Conservation (phyloP, 495 filamentous ascomycete genomes). For the Daldinia caldariorum region DNA sequence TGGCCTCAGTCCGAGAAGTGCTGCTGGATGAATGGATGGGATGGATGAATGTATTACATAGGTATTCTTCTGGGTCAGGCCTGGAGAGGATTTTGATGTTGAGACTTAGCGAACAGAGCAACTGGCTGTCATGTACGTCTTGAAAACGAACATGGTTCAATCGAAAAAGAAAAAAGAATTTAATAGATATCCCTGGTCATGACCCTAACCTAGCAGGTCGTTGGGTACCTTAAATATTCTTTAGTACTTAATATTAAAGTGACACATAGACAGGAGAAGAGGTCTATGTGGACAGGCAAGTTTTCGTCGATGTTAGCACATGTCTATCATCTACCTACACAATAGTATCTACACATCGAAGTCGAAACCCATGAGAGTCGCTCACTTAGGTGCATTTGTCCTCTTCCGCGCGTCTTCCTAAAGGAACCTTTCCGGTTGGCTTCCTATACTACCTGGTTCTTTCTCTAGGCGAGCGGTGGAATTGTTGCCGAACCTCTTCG, state of each 20-base stretch:
- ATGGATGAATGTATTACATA: constrained; percentile 28
- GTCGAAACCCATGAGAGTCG: not conserved
- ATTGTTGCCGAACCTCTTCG: constrained; percentile 13
- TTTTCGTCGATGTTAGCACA: not conserved
- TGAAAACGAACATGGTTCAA: constrained; percentile 18
- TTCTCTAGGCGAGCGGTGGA: constrained; percentile 25
- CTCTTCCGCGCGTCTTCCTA: constrained; percentile 1
- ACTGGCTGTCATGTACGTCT: constrained; percentile 13
- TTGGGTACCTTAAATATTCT: too few species aligned
- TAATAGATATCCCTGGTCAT: not conserved
- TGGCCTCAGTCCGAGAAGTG: constrained; percentile 17
- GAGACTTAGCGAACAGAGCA: constrained; percentile 3
- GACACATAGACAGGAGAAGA: not conserved
- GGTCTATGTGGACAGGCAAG: not conserved
- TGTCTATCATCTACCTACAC: not conserved
- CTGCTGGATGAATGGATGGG: constrained; percentile 10
- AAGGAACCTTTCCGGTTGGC: constrained; percentile 31
- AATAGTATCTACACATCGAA: constrained; percentile 1
- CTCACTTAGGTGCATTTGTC: constrained; percentile 5
- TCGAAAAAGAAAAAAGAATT: constrained; percentile 15
- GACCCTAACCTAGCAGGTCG: not conserved
- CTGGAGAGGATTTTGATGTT: constrained; percentile 13
- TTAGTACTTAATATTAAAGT: not conserved
- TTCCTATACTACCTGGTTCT: constrained; percentile 10
- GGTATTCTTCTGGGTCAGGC: constrained; percentile 19